A percentile compares a stretch with the other conserved stretches of the same genome.
These are phyloP conservation scores for Amborella trichopoda DNA, from an alignment of 164 flowering plant species.

Conservation along the genomic window DNA sequence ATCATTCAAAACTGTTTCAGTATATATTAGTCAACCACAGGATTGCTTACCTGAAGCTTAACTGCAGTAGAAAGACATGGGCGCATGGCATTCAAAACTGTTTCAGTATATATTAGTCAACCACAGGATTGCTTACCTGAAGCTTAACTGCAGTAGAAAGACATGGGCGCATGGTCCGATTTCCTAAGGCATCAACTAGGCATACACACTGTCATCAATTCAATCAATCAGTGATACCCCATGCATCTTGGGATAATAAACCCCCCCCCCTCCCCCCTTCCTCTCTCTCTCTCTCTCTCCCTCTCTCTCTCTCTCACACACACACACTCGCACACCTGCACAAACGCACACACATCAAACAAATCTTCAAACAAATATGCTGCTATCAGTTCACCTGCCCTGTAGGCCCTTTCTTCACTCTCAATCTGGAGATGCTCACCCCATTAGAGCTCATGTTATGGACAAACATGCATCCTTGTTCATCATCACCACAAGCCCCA, in stretches of 20 bases:
- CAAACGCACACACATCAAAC: not conserved
- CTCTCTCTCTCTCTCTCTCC: too few species aligned
- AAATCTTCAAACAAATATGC: not conserved
- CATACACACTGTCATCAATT: slow-evolving; percentile 61
- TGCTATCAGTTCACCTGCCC: slow-evolving; percentile 46
- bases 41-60: slow-evolving; percentile 93
- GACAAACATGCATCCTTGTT: slow-evolving; percentile 60
- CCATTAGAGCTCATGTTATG: slow-evolving; percentile 54
- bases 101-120: too few species aligned
- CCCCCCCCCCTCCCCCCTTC: too few species aligned
- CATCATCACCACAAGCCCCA: slow-evolving; percentile 91
- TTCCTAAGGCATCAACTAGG: slow-evolving; percentile 81
- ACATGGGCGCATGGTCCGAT: slow-evolving; percentile 95
- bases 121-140: slow-evolving; percentile 38
- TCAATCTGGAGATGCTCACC: slow-evolving; percentile 57
- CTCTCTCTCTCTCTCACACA: too few species aligned
- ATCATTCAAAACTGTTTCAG: too few species aligned
- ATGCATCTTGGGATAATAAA: too few species aligned
- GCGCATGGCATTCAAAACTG: too few species aligned
- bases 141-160: slow-evolving; percentile 70
- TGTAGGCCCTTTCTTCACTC: slow-evolving; percentile 64
- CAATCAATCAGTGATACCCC: not conserved
- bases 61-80: slow-evolving; percentile 81
- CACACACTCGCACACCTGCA: too few species aligned
- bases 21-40: too few species aligned